Conservation (phyloP, 441 rosid species). For the Rhodomyrtus psidioides region DNA sequence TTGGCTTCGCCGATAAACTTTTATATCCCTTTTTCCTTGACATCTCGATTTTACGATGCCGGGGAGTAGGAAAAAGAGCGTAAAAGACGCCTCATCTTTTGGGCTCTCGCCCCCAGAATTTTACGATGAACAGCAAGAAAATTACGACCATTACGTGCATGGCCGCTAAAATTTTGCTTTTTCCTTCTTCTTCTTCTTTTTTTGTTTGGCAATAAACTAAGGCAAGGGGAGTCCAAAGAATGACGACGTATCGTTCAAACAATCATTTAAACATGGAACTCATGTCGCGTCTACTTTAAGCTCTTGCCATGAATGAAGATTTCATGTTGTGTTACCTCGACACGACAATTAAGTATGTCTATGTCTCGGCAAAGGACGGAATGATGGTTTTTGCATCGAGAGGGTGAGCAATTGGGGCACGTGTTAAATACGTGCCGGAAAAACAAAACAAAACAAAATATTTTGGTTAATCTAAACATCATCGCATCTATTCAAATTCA, state of each 20-base stretch:
- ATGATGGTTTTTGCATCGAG: background rate
- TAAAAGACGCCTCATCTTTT: background rate
- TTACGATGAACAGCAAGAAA: background rate
- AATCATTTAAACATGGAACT: background rate
- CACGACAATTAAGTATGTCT: background rate
- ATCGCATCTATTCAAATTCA: background rate
- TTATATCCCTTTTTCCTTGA: too few species aligned
- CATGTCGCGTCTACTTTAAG: background rate
- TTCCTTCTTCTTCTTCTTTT: too few species aligned
- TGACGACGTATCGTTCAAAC: background rate
- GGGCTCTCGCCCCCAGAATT: background rate
- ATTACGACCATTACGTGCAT: background rate
- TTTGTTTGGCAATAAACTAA: background rate
- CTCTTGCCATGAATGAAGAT: background rate
- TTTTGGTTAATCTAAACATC: background rate
- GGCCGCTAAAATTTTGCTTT: too few species aligned
- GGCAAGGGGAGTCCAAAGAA: background rate
- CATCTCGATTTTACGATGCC: too few species aligned
- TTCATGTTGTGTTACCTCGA: background rate
- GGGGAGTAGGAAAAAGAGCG: background rate
- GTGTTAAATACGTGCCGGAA: background rate
- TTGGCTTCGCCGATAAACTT: too few species aligned
- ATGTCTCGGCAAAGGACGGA: fast-evolving
- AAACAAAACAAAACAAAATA: background rate
- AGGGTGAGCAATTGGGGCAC: background rate